These are phyloP conservation scores for Leucocoprinus sp. DNA, from an alignment of 768 basidiomycete genomes.

Conservation along the genomic window DNA sequence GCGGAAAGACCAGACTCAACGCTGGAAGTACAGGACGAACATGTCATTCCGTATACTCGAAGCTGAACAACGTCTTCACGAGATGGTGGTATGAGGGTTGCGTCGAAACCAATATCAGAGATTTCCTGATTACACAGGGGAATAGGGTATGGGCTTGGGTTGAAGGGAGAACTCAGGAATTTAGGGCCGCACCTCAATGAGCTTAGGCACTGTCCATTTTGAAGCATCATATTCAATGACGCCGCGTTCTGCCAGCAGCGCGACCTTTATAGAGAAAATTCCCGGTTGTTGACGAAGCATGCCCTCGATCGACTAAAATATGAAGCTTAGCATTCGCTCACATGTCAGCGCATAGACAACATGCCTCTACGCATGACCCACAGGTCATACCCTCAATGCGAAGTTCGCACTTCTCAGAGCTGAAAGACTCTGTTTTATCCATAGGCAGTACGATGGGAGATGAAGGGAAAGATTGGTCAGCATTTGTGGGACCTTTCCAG, in stretches of 20 bases:
- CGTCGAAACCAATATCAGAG: constrained; percentile 88
- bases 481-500: constrained; percentile 3
- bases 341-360: constrained; percentile 15
- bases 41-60: constrained; percentile 89
- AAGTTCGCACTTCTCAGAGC: constrained; percentile 59
- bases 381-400: constrained; percentile 90
- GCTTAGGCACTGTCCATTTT: constrained; percentile 73
- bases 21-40: constrained; percentile 69
- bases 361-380: constrained; percentile 79
- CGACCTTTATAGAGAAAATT: constrained; percentile 89
- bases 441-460: constrained; percentile 13
- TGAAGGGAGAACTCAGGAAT: constrained; percentile 1
- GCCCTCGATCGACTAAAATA: constrained; percentile 67
- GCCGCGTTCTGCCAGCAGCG: constrained; percentile 91
- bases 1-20: constrained; percentile 62
- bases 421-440: constrained; percentile 19
- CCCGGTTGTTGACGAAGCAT: constrained; percentile 79
- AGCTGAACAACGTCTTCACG: constrained; percentile 64
- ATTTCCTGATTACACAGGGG: constrained; percentile 57
- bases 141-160: constrained; percentile 10
- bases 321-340: neutral
- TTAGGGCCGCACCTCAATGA: constrained; percentile 52
- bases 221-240: constrained; percentile 82
- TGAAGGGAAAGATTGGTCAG: constrained; percentile 3
- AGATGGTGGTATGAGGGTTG: constrained; percentile 59